phyloP scores from a whole-genome alignment of 352 stramenopile species.

The Phytopythium ostracodes region DNA sequence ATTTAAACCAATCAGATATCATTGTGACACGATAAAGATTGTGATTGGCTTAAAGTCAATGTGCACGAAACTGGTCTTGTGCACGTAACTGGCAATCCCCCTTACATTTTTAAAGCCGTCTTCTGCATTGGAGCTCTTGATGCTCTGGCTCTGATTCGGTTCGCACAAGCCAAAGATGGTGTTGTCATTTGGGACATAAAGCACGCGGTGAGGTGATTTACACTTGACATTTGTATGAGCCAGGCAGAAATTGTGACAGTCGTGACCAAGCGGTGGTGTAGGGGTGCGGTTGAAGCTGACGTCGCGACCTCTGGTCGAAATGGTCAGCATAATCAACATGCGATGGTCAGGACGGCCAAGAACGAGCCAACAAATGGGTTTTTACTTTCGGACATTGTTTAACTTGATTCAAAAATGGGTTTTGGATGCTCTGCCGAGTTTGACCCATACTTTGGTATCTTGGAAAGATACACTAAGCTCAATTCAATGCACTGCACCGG shows the following conservation, averaged over 20 bases:
- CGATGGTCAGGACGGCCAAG: not conserved
- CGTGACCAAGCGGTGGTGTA: conserved; percentile 19
- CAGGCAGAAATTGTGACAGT: not conserved
- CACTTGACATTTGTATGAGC: not conserved
- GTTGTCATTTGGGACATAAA: not conserved
- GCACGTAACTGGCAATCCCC: too few species aligned
- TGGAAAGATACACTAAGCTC: too few species aligned
- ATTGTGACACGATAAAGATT: too few species aligned
- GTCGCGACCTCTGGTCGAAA: conserved; percentile 8
- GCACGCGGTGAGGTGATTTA: not conserved
- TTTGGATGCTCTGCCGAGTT: not conserved
- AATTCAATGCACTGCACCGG: too few species aligned
- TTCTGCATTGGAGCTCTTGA: too few species aligned
- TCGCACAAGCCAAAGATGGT: not conserved
- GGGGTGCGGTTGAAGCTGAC: conserved; percentile 27
- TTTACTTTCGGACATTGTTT: not conserved
- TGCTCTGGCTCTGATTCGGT: too few species aligned
- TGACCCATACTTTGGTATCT: too few species aligned
- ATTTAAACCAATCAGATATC: too few species aligned
- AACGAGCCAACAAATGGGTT: not conserved
- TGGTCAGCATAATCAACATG: conserved; percentile 11
- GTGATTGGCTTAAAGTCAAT: too few species aligned
- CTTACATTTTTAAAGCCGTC: too few species aligned
- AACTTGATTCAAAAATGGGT: not conserved
- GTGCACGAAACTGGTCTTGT: too few species aligned